A percentile compares a stretch with the other conserved stretches of the same genome.
phyloP scores from a whole-genome alignment of 129 eudicot species.

The Chrysanthemum makinoi region DNA sequence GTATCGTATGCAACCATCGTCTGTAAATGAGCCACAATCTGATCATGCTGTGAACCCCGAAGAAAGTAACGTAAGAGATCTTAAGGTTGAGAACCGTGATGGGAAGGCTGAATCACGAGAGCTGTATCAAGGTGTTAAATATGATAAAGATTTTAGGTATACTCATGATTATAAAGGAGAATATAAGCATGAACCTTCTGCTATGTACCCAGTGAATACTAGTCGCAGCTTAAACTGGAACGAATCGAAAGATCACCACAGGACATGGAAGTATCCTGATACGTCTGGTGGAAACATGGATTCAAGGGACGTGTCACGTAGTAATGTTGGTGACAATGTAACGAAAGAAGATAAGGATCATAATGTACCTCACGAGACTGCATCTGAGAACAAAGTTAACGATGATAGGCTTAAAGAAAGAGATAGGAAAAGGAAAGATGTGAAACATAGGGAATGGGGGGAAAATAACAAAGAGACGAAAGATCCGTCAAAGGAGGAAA shows the following conservation, averaged over 20 bases:
- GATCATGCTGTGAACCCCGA: conserved; percentile 56
- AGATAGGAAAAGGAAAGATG: conserved; percentile 87
- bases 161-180: conserved; percentile 69
- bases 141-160: conserved; percentile 56
- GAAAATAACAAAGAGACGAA: conserved; percentile 73
- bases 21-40: conserved; percentile 45
- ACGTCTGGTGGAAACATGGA: conserved; percentile 50
- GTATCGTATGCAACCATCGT: conserved; percentile 40
- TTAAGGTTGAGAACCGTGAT: conserved; percentile 61
- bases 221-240: conserved; percentile 46
- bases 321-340: conserved; percentile 38
- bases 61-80: conserved; percentile 44
- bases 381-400: conserved; percentile 73
- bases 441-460: conserved; percentile 76
- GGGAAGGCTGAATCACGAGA: conserved; percentile 62
- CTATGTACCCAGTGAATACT: conserved; percentile 33
- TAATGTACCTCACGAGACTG: conserved; percentile 63
- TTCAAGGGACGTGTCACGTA: conserved; percentile 42
- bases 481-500: conserved; percentile 59
- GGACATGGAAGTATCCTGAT: conserved; percentile 73
- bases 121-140: conserved; percentile 52
- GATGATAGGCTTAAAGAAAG: conserved; percentile 72
- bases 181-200: conserved; percentile 24
- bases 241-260: conserved; percentile 65
- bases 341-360: conserved; percentile 43